A percentile compares a stretch with the other conserved stretches of the same genome.
Conservation (phyloP, 148 eudicot genomes). For the Tetragonia tetragonoides region DNA sequence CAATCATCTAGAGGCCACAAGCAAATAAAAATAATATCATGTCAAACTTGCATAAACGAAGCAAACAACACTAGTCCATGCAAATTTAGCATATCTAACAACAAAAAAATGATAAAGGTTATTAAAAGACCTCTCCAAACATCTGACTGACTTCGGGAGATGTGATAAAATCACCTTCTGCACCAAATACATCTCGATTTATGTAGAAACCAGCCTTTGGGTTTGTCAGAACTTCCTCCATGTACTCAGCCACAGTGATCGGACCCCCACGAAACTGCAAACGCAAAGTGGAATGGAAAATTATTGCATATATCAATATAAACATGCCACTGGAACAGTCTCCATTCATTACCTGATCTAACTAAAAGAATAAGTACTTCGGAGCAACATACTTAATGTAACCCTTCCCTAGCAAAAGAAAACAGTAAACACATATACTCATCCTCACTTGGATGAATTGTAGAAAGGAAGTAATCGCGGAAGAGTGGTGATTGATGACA, state of each 20-base stretch:
- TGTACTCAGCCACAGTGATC: conserved; percentile 91
- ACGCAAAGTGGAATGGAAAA: neutral
- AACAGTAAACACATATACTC: neutral
- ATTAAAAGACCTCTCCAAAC: conserved; percentile 88
- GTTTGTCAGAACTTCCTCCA: conserved; percentile 97
- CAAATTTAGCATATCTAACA: neutral
- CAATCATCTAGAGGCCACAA: conserved; percentile 57
- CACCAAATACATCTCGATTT: conserved; percentile 97
- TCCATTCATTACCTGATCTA: neutral
- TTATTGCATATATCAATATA: neutral
- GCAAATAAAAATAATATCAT: neutral
- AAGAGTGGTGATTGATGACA: neutral
- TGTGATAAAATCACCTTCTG: conserved; percentile 92
- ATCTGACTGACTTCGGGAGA: conserved; percentile 99
- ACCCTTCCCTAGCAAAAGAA: neutral
- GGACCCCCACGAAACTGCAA: conserved; percentile 95
- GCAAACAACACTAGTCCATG: neutral
- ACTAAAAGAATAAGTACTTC: neutral
- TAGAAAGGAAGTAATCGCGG: neutral
- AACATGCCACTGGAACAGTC: neutral
- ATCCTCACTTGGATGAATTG: neutral
- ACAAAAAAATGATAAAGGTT: neutral
- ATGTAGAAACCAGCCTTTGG: conserved; percentile 92
- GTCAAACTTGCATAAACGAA: neutral
- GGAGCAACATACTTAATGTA: neutral